Evolutionary conservation across 768 basidiomycete genomes (phyloP), one percentile per base, ranked within the genome.

Genomic region (Pisolithus albus): DNA sequence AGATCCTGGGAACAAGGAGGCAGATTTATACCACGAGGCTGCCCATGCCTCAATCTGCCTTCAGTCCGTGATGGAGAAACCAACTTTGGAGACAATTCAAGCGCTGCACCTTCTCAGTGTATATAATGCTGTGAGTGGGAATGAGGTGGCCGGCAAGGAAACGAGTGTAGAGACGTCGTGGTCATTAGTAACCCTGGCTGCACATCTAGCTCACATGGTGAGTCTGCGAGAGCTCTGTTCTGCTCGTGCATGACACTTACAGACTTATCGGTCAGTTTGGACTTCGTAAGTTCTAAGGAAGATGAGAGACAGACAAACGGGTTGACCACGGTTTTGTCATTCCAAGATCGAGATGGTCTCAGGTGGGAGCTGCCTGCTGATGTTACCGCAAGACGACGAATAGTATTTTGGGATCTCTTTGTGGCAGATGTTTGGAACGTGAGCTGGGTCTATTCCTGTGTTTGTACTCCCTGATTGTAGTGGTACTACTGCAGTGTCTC

Each of bases 321-420:
- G 19, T 49, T 60, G 49, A 63, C 41, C 49, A 38, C 21, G 28
- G n/a, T 18, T 36, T 13, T 37, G 47, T 51, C 59, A 51, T 40
- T 34, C 13, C 13, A 53, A 60, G 84, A 86, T 62, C 80, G 85
- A 44, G 85, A 87, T 56, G 82, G 81, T 53, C 74, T 73, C 13
- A 68, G 80, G 50, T 86, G 84, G 84, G 77, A 72, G 2, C 66
- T 88, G 18, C 71, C 78, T 5, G 68, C 75, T 2, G 80, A 79
- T 61, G 76, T 81, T 56, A 81, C 88, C 0, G 76, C 85, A 55
- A 70, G 85, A 26, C 75, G 87, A 9, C 77, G 86, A 3, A 69
- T 82, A 26, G 68, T 87, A 10, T 88, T 90, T 67, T 90, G 87
- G 87, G 84, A 88, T 60, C 71, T 88, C 8, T 88, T 86, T 56